Percentiles rank a stretch among this genome's conserved stretches.
Conservation (phyloP, 305 asterid species). For the Fraxinus nigra region DNA sequence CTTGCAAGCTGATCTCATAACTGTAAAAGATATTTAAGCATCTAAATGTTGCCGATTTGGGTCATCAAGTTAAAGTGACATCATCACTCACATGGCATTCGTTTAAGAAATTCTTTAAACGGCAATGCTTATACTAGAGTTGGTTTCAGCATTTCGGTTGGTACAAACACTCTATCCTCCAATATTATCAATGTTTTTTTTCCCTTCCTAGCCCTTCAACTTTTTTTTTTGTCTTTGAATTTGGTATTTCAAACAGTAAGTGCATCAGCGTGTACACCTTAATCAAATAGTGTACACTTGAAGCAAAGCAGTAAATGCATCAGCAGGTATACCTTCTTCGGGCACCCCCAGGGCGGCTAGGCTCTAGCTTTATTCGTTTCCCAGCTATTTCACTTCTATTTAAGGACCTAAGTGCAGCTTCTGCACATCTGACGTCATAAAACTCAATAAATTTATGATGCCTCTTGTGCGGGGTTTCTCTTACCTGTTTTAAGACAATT, state of each 20-base stretch:
- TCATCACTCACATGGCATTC: neutral
- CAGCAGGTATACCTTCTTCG: conserved; percentile 55
- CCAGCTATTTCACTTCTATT: conserved; percentile 73
- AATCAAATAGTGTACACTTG: neutral
- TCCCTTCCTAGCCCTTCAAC: neutral
- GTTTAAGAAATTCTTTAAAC: neutral
- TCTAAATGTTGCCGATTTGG: neutral
- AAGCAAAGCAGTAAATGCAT: neutral
- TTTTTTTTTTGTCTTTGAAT: neutral
- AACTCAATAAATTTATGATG: conserved; percentile 66
- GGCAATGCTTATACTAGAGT: neutral
- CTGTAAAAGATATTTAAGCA: neutral
- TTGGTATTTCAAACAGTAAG: neutral
- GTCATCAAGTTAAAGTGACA: neutral
- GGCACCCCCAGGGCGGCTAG: conserved; percentile 79
- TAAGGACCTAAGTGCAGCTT: conserved; percentile 61
- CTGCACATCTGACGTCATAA: conserved; percentile 75
- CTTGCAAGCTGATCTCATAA: neutral
- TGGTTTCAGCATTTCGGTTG: neutral
- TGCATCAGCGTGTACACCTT: neutral
- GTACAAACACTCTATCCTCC: neutral
- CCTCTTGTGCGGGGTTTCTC: conserved; percentile 79
- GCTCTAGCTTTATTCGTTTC: conserved; percentile 75
- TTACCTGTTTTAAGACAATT: conserved; percentile 40
- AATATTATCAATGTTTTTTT: neutral